Conservation (phyloP, 306 rosid genomes). For the Erythrophleum fordii region DNA sequence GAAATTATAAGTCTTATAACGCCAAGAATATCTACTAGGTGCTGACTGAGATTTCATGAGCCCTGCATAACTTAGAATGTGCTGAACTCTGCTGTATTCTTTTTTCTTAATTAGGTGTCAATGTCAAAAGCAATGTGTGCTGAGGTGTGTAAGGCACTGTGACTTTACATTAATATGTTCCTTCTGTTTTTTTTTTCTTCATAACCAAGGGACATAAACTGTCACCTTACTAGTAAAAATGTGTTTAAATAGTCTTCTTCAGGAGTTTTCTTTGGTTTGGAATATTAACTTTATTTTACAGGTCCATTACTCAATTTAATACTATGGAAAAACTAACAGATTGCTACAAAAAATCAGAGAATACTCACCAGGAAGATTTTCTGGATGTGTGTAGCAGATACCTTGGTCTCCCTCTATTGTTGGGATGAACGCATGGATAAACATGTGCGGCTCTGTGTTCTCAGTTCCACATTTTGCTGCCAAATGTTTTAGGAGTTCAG, state of each 20-base stretch:
- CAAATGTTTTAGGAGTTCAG: conserved; percentile 74
- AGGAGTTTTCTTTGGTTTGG: background rate
- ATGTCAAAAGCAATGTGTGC: conserved; percentile 1
- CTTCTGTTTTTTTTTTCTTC: background rate
- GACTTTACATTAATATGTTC: conserved; percentile 2
- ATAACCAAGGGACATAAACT: conserved; percentile 5
- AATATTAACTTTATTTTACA: conserved; percentile 4
- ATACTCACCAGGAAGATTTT: conserved; percentile 83
- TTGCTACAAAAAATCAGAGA: background rate
- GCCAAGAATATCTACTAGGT: conserved; percentile 1
- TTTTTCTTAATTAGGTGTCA: conserved; percentile 1
- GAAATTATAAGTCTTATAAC: background rate
- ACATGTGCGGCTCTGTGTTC: conserved; percentile 57
- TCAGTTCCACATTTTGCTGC: conserved; percentile 79
- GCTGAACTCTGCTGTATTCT: background rate
- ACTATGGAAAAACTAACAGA: background rate
- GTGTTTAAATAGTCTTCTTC: too few species aligned
- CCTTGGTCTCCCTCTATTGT: conserved; percentile 74
- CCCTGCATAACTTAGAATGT: background rate
- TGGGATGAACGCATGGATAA: conserved; percentile 78
- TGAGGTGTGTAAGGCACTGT: background rate
- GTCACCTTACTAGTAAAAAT: conserved; percentile 1
- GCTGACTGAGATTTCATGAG: conserved; percentile 18
- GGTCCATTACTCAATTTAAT: background rate
- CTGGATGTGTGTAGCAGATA: conserved; percentile 83